Conservation (phyloP, 73 alveolate species). For the Paramecium sonneborni region DNA sequence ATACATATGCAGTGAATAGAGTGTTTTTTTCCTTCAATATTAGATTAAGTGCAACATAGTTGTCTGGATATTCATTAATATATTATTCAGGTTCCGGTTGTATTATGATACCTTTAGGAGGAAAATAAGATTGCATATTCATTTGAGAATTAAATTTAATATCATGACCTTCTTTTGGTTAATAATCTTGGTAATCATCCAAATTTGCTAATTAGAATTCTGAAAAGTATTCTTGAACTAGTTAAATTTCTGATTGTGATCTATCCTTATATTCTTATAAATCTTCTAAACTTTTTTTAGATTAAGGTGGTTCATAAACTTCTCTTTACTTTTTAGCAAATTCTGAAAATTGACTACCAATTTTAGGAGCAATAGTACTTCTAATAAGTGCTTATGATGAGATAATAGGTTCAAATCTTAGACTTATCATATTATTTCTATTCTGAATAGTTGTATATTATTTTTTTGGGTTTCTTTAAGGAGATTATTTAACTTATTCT, state of each 20-base stretch:
- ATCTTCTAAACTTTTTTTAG: neutral
- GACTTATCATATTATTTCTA: neutral
- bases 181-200: neutral
- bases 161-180: neutral
- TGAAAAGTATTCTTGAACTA: neutral
- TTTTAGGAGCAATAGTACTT: neutral
- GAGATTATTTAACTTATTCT: neutral
- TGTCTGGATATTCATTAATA: neutral
- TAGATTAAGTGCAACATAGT: neutral
- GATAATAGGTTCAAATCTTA: neutral
- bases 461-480: neutral
- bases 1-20: neutral
- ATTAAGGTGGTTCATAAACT: neutral
- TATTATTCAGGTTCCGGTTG: neutral
- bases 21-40: neutral
- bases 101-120: neutral
- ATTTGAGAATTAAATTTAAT: neutral
- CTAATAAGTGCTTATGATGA: neutral
- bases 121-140: neutral
- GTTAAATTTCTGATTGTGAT: neutral
- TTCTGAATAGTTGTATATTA: neutral
- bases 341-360: neutral
- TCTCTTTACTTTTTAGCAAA: neutral
- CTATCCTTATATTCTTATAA: neutral
- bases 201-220: neutral